Evolutionary conservation across 176 grass and related monocot genomes (phyloP).

Genomic region (Pontederia paniculata): DNA sequence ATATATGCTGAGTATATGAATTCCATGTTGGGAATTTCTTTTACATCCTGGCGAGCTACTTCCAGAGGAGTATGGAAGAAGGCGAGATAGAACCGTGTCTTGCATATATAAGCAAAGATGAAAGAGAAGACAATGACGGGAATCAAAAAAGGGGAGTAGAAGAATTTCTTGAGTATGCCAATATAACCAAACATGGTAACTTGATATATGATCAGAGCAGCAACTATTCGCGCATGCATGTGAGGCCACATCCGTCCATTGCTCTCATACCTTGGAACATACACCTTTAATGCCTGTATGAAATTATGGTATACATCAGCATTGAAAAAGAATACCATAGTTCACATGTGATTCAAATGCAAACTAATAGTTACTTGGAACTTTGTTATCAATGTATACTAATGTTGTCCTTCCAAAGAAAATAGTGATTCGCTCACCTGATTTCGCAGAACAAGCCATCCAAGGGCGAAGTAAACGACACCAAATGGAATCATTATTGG

Average conservation of each 20-base stretch:
- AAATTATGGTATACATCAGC: neutral
- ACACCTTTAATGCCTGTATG: slow-evolving; percentile 59
- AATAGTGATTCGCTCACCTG: slow-evolving; percentile 36
- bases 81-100: slow-evolving; percentile 52
- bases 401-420: neutral
- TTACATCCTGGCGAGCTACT: slow-evolving; percentile 30
- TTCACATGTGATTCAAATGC: neutral
- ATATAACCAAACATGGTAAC: slow-evolving; percentile 71
- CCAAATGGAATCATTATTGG: slow-evolving; percentile 86
- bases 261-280: slow-evolving; percentile 64
- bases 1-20: slow-evolving; percentile 57
- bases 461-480: slow-evolving; percentile 67
- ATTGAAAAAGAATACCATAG: too few species aligned
- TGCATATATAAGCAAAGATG: slow-evolving; percentile 43
- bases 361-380: neutral
- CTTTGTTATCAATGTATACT: neutral
- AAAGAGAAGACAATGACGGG: slow-evolving; percentile 44
- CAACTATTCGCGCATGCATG: slow-evolving; percentile 61
- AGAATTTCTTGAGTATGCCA: slow-evolving; percentile 18
- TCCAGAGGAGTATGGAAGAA: slow-evolving; percentile 65
- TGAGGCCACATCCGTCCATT: slow-evolving; percentile 93
- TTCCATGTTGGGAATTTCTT: slow-evolving; percentile 57
- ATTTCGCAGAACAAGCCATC: slow-evolving; percentile 76
- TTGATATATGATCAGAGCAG: slow-evolving; percentile 65
- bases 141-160: slow-evolving; percentile 14